These are phyloP conservation scores for Coemansia aciculifera DNA, from an alignment of 192 early-diverging fungal genomes.

Conservation along the genomic window DNA sequence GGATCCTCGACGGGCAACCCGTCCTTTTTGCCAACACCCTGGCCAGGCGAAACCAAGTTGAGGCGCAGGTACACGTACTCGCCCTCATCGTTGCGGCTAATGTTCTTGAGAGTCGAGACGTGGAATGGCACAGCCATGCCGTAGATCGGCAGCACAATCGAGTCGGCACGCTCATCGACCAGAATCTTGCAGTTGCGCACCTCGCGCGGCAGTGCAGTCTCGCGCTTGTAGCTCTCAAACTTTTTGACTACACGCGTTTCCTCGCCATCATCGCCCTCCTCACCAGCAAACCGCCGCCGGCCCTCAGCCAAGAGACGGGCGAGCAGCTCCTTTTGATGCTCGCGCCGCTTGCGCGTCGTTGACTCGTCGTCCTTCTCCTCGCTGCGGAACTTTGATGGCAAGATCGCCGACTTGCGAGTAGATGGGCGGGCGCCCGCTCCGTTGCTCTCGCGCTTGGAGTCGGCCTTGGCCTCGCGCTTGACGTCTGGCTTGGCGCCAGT, in stretches of 20 bases:
- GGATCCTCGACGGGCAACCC: constrained; percentile 81
- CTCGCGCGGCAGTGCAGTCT: constrained; percentile 80
- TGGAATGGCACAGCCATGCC: constrained; percentile 98
- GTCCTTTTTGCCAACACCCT: constrained; percentile 90
- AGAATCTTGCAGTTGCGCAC: constrained; percentile 79
- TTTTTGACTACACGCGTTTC: constrained; percentile 75
- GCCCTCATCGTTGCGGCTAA: constrained; percentile 91
- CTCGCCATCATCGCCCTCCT: constrained; percentile 61
- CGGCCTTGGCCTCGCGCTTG: constrained; percentile 31
- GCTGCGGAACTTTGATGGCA: constrained; percentile 78
- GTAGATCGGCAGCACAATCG: constrained; percentile 92
- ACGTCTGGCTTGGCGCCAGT: constrained; percentile 9
- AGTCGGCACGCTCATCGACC: constrained; percentile 83
- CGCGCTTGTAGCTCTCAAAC: constrained; percentile 96
- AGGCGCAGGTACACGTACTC: constrained; percentile 88
- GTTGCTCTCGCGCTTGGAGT: constrained; percentile 19
- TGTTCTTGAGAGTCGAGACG: constrained; percentile 93
- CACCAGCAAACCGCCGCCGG: constrained; percentile 72
- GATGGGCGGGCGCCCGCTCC: constrained; percentile 18
- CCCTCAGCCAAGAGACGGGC: constrained; percentile 76
- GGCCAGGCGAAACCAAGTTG: constrained; percentile 94
- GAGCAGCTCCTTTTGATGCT: constrained; percentile 89
- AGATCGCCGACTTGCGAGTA: constrained; percentile 64
- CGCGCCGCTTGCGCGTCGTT: constrained; percentile 71
- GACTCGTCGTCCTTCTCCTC: constrained; percentile 78